Evolutionary conservation across 1,284 basidiomycete species (phyloP).

Genomic region (Farysia itapuensis): DNA sequence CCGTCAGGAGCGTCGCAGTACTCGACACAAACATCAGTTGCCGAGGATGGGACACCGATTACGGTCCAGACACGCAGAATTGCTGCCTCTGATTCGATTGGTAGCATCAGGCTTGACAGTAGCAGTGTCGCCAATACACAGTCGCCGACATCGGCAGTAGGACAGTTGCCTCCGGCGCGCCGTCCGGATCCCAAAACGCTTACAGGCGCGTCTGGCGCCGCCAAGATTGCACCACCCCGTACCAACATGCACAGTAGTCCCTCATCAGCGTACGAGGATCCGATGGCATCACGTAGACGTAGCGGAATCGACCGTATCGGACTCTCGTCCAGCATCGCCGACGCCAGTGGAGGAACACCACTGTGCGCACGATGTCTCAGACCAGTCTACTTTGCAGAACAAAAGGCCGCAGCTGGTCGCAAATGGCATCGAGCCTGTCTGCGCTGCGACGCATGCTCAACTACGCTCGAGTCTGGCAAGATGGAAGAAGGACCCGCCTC

Average conservation of each 20-base stretch:
- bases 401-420: constrained; percentile 48
- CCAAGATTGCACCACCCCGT: constrained; percentile 32
- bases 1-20: constrained; percentile 9
- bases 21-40: constrained; percentile 12
- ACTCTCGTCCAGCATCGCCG: constrained; percentile 27
- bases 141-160: constrained; percentile 17
- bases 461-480: constrained; percentile 49
- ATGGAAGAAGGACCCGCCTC: constrained; percentile 50
- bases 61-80: constrained; percentile 31
- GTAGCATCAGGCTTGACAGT: constrained; percentile 17
- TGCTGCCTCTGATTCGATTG: constrained; percentile 36
- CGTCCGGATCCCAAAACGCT: constrained; percentile 35
- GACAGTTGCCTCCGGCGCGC: constrained; percentile 11
- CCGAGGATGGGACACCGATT: constrained; percentile 25
- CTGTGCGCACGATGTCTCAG: constrained; percentile 49
- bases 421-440: constrained; percentile 57
- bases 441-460: constrained; percentile 53
- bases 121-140: constrained; percentile 20
- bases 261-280: not conserved
- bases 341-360: constrained; percentile 45
- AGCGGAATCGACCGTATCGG: constrained; percentile 39
- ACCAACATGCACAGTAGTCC: constrained; percentile 7
- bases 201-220: constrained; percentile 28
- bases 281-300: no score
- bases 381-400: constrained; percentile 58